Conservation (phyloP, 1,139 yeast species). For the Suhomyces kunorum region DNA sequence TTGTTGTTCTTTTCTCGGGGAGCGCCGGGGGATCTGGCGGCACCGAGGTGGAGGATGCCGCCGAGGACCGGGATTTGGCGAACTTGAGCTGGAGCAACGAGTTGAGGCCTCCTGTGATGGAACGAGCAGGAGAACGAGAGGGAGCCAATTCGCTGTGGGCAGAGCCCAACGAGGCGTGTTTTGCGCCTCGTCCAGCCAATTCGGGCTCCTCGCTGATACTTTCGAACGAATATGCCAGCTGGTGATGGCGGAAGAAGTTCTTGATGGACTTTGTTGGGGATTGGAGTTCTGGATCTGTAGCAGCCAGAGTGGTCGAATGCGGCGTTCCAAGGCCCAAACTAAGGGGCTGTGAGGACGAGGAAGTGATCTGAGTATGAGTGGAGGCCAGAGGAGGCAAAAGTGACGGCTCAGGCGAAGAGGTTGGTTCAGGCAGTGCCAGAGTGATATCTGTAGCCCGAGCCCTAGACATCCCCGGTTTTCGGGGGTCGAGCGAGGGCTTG, state of each 20-base stretch:
- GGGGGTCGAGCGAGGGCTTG: conserved; percentile 2
- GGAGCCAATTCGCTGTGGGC: conserved; percentile 14
- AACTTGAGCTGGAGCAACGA: conserved; percentile 26
- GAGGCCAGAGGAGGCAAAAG: neutral
- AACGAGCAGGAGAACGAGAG: conserved; percentile 15
- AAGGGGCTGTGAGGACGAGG: conserved; percentile 1
- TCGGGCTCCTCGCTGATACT: conserved; percentile 32
- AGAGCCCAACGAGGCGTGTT: conserved; percentile 11
- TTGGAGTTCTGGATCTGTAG: conserved; percentile 15
- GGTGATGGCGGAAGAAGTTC: conserved; percentile 28
- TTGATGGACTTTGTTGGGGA: conserved; percentile 34
- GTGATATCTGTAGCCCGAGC: neutral
- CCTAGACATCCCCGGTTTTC: neutral
- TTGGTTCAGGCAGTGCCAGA: neutral
- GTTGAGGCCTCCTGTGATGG: conserved; percentile 16
- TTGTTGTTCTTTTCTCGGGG: conserved; percentile 22
- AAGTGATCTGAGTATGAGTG: neutral
- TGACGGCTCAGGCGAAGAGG: neutral
- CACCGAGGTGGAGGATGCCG: conserved; percentile 5
- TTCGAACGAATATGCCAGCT: conserved; percentile 30
- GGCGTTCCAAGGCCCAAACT: neutral
- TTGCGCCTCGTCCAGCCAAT: conserved; percentile 9
- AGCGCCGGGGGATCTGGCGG: conserved; percentile 3
- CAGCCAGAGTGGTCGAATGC: neutral
- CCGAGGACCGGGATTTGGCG: conserved; percentile 26